phyloP scores from a whole-genome alignment of 2,329 filamentous ascomycete genomes.

The Fusarium caatingaense region DNA sequence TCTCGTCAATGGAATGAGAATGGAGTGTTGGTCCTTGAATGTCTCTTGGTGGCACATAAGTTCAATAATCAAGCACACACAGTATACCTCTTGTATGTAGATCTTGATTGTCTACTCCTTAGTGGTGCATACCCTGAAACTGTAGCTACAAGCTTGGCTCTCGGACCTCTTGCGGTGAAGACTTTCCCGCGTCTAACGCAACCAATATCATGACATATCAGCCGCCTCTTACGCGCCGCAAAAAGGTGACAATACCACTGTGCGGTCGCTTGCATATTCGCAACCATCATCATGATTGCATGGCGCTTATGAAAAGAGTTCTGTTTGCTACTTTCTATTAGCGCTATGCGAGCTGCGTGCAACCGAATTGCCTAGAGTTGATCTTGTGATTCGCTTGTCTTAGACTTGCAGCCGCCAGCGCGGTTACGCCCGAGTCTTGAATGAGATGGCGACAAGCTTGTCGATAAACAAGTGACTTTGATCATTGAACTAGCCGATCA shows the following conservation, averaged over 20 bases:
- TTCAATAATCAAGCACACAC: not conserved
- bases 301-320: conserved; percentile 26
- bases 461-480: not conserved
- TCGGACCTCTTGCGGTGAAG: conserved; percentile 11
- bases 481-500: not conserved
- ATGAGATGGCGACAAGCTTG: conserved; percentile 2
- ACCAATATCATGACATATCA: conserved; percentile 17
- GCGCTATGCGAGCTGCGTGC: conserved; percentile 14
- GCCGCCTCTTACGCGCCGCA: conserved; percentile 39
- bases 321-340: not conserved
- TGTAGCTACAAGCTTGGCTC: conserved; percentile 1
- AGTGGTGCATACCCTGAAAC: conserved; percentile 26
- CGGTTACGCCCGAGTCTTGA: conserved; percentile 25
- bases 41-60: conserved; percentile 1
- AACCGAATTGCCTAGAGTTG: conserved; percentile 20
- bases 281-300: conserved; percentile 15
- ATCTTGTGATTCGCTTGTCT: conserved; percentile 30
- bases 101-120: not conserved
- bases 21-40: conserved; percentile 4
- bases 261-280: conserved; percentile 17
- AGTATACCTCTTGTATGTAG: not conserved
- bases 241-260: conserved; percentile 13
- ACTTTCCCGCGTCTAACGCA: conserved; percentile 34
- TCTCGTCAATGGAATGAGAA: conserved; percentile 1
- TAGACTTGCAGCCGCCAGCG: conserved; percentile 21